Evolutionary conservation across 169 alveolate genomes (phyloP).

Genomic region (Plasmodium cynomolgi): DNA sequence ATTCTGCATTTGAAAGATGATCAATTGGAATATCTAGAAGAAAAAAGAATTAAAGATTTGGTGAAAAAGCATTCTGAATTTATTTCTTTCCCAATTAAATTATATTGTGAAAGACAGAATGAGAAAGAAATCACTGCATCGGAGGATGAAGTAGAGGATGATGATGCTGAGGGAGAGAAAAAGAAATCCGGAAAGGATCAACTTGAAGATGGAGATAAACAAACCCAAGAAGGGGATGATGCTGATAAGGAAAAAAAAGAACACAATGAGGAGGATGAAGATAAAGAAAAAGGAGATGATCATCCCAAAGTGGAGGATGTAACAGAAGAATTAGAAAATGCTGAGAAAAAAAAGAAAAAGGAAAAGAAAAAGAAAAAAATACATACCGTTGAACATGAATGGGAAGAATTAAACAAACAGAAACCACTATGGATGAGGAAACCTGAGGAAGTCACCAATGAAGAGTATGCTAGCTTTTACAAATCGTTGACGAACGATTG

Average conservation of each 20-base stretch:
- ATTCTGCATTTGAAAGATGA: slow-evolving; percentile 97
- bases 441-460: slow-evolving; percentile 98
- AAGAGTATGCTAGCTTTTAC: slow-evolving; percentile 99
- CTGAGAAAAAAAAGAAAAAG: slow-evolving; percentile 79
- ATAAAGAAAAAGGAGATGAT: slow-evolving; percentile 84
- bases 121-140: slow-evolving; percentile 98
- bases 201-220: slow-evolving; percentile 77
- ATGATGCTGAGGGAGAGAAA: slow-evolving; percentile 79
- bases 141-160: slow-evolving; percentile 95
- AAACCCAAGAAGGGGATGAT: slow-evolving; percentile 79
- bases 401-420: slow-evolving; percentile 98
- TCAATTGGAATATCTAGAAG: slow-evolving; percentile 97
- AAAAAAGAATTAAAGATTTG: slow-evolving; percentile 97
- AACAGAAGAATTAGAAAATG: slow-evolving; percentile 70
- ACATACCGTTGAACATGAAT: slow-evolving; percentile 96
- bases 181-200: slow-evolving; percentile 66
- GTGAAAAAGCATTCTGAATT: slow-evolving; percentile 99
- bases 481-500: slow-evolving; percentile 99
- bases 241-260: slow-evolving; percentile 86
- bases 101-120: slow-evolving; percentile 96
- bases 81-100: slow-evolving; percentile 99
- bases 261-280: slow-evolving; percentile 85
- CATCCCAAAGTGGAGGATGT: slow-evolving; percentile 89
- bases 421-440: slow-evolving; percentile 99
- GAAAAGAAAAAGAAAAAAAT: slow-evolving; percentile 98